Evolutionary conservation across 2,329 filamentous ascomycete species (phyloP).

Genomic region (Setomelanomma holmii): DNA sequence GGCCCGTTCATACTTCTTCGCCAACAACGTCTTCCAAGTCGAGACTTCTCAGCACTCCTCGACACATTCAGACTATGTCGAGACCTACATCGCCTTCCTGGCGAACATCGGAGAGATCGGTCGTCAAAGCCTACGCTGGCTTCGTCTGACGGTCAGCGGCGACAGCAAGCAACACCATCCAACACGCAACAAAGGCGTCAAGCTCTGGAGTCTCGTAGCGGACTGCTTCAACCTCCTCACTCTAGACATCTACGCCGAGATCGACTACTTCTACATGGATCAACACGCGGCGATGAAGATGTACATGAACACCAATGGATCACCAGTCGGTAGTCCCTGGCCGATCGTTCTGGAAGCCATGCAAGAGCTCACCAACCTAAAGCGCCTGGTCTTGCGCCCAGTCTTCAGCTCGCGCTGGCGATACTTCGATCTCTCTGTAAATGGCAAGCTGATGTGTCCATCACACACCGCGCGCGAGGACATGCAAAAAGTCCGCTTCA

Average conservation of each 20-base stretch:
- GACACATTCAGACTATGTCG: constrained; percentile 4
- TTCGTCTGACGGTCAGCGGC: constrained; percentile 3
- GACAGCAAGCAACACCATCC: constrained; percentile 1
- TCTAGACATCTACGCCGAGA: constrained; percentile 3
- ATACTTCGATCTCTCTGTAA: neutral
- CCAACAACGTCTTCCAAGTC: constrained; percentile 5
- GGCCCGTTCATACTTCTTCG: constrained; percentile 10
- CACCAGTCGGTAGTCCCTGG: constrained; percentile 3
- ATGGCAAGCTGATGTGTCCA: neutral
- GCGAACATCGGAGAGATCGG: constrained; percentile 3
- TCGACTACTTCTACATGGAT: constrained; percentile 13
- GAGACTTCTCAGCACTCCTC: neutral
- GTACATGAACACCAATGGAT: constrained; percentile 2
- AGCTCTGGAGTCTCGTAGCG: constrained; percentile 1
- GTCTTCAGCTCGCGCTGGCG: constrained; percentile 9
- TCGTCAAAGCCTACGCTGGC: constrained; percentile 4
- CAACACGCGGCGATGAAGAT: neutral
- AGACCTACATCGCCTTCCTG: constrained; percentile 1
- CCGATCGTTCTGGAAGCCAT: neutral
- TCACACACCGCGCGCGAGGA: neutral
- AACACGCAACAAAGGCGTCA: neutral
- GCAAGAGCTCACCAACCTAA: neutral
- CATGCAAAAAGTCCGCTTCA: neutral
- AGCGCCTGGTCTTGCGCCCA: neutral
- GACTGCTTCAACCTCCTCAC: constrained; percentile 1